These are phyloP conservation scores for Chlamydomonas sp. DNA, from an alignment of 139 green algal genomes.

Conservation along the genomic window DNA sequence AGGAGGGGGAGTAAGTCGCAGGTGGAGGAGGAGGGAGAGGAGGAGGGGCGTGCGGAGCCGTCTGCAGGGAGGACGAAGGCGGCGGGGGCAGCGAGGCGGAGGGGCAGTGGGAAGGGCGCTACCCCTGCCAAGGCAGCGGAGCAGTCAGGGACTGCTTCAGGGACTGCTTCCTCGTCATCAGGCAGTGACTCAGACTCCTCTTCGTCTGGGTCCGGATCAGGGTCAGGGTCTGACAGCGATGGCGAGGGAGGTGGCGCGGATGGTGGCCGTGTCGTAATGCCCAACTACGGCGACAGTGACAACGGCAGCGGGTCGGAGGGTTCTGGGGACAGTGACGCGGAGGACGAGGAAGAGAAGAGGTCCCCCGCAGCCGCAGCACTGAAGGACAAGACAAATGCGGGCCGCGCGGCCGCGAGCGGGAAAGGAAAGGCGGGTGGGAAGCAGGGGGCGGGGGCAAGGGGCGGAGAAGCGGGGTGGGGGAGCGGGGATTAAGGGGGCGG, in stretches of 20 bases:
- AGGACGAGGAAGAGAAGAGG: too few relatives aligned
- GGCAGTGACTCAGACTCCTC: neutral
- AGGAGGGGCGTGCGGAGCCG: too few relatives aligned
- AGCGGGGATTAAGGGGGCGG: too few relatives aligned
- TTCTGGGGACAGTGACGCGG: too few relatives aligned
- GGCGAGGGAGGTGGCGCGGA: neutral
- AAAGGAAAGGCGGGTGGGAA: neutral
- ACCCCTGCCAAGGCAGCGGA: neutral
- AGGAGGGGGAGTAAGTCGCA: neutral
- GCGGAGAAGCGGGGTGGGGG: too few relatives aligned
- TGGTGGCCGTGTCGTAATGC: neutral
- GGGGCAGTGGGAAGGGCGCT: too few relatives aligned
- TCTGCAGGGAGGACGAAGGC: too few relatives aligned
- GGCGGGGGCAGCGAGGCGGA: too few relatives aligned
- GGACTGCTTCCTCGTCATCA: neutral
- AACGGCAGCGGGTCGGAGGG: too few relatives aligned
- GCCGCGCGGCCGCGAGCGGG: neutral
- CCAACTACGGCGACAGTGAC: constrained; percentile 14
- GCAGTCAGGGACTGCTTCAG: neutral
- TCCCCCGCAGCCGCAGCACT: neutral
- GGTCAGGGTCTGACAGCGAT: neutral
- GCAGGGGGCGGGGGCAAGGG: too few relatives aligned
- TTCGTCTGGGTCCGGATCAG: neutral
- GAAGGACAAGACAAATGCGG: neutral
- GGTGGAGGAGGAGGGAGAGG: neutral